phyloP scores from a whole-genome alignment of 1,139 yeast genomes.

The Debaryomycetaceae sp. region DNA sequence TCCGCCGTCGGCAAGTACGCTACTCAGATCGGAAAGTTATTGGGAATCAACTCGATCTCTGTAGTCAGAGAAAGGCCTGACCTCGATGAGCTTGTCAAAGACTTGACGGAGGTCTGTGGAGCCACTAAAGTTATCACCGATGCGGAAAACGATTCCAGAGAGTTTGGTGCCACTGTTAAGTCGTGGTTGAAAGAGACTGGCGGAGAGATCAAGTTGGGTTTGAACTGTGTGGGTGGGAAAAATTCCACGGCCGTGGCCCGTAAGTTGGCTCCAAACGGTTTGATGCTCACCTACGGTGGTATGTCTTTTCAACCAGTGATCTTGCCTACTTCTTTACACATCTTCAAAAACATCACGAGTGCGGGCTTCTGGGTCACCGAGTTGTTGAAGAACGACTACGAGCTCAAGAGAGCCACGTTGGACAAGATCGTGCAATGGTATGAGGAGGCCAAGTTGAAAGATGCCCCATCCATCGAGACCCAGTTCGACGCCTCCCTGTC shows the following conservation, averaged over 20 bases:
- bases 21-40: constrained; percentile 73
- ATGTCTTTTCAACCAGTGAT: constrained; percentile 95
- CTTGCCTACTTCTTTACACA: constrained; percentile 82
- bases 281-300: constrained; percentile 91
- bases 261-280: constrained; percentile 63
- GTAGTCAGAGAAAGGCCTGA: constrained; percentile 85
- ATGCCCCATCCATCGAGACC: constrained; percentile 54
- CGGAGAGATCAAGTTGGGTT: constrained; percentile 65
- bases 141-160: constrained; percentile 68
- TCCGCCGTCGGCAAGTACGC: constrained; percentile 96
- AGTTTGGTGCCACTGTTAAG: constrained; percentile 58
- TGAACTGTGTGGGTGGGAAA: constrained; percentile 93
- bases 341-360: constrained; percentile 82
- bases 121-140: constrained; percentile 92
- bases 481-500: constrained; percentile 39
- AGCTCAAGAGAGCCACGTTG: constrained; percentile 58
- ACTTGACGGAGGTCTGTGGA: constrained; percentile 56
- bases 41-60: constrained; percentile 80
- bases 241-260: constrained; percentile 79
- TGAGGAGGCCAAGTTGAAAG: constrained; percentile 57
- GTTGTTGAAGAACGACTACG: constrained; percentile 63
- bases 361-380: constrained; percentile 94
- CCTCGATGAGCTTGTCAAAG: constrained; percentile 57
- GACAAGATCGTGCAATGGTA: constrained; percentile 63
- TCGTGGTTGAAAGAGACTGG: constrained; percentile 56